Evolutionary conservation across 2,329 filamentous ascomycete species (phyloP), one percentile per base, ranked within the genome.

Genomic region (Penicillium oxalicum): DNA sequence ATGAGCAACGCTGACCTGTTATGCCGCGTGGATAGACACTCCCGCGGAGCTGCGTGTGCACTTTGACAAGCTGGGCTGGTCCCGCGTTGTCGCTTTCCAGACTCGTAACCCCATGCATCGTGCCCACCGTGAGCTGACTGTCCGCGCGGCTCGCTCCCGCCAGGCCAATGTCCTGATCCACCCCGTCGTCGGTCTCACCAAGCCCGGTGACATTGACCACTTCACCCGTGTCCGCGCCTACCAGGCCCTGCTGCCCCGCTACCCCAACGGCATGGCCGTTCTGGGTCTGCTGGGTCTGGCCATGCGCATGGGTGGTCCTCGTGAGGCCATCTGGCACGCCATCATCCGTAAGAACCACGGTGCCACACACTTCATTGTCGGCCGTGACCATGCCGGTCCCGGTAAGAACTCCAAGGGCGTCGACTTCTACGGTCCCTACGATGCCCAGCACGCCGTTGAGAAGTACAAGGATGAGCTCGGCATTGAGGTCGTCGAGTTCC

Each of bases 331-430:
- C 76, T 98, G 93, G 93, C 93, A 98, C 79, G 93, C 93, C 67
- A 95, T 98, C 66, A 98, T 98, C 79, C 90, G 93, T 70, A 98
- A 97, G 85, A 98, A 98, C 76, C 91, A 96, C 76, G 93, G 93
- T 64, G 90, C 91, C 41, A 97, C 93, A 12, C 93, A 98, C 80
- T 98, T 98, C 79, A 98, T 98, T 64, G 91, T 98, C 58, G 93
- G 93, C 53, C 89, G 93, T 77, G 93, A 98, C 76, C 93, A 98
- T 75, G 93, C 93, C 58, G 93, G 93, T 43, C 93, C 93, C 39
- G 93, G 93, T 67, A 96, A 95, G 82, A 97, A 97, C 83, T 94
- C 88, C 79, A 84, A 91, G 75, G 93, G 93, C 51, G 84, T 88
- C 63, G 93, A 98, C 70, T 94, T 96, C 77, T 98, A 98, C 74